phyloP scores from a whole-genome alignment of 2,329 filamentous ascomycete species.

The Colletotrichum sp. region DNA sequence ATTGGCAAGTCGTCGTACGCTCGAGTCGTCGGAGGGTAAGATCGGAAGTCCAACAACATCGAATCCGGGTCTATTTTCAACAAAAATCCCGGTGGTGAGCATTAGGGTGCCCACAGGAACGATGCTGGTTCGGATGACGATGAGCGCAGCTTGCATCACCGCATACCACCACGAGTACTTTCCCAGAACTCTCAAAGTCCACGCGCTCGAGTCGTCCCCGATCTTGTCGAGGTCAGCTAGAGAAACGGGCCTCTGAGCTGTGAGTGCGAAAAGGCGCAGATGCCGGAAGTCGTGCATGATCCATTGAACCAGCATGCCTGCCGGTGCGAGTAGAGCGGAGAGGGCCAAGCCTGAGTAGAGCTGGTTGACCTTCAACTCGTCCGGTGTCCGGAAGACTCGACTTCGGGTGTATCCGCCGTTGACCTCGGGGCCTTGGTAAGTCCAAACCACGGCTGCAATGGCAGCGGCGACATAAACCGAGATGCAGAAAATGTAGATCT shows the following conservation, averaged over 20 bases:
- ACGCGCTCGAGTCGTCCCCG: constrained; percentile 5
- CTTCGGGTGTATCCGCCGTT: not conserved
- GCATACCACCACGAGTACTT: constrained; percentile 7
- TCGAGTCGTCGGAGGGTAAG: not conserved
- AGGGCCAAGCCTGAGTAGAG: constrained; percentile 8
- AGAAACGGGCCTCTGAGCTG: not conserved
- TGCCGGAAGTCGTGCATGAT: constrained; percentile 11
- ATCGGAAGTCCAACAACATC: not conserved
- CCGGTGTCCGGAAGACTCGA: constrained; percentile 5
- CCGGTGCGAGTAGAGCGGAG: not conserved
- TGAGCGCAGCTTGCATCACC: not conserved
- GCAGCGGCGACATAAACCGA: not conserved
- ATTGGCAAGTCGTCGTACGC: not conserved
- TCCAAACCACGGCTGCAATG: not conserved
- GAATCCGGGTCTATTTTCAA: not conserved
- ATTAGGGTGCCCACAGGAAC: constrained; percentile 5
- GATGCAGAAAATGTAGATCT: constrained; percentile 1
- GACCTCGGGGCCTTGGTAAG: not conserved
- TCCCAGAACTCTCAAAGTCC: not conserved
- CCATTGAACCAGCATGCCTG: constrained; percentile 11
- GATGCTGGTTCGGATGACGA: not conserved
- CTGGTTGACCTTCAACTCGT: not conserved
- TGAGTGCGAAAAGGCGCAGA: not conserved
- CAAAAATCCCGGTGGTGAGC: not conserved
- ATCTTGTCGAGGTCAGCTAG: constrained; percentile 1